Evolutionary conservation across 202 grass and related monocot genomes (phyloP).

Genomic region (Setaria italica): DNA sequence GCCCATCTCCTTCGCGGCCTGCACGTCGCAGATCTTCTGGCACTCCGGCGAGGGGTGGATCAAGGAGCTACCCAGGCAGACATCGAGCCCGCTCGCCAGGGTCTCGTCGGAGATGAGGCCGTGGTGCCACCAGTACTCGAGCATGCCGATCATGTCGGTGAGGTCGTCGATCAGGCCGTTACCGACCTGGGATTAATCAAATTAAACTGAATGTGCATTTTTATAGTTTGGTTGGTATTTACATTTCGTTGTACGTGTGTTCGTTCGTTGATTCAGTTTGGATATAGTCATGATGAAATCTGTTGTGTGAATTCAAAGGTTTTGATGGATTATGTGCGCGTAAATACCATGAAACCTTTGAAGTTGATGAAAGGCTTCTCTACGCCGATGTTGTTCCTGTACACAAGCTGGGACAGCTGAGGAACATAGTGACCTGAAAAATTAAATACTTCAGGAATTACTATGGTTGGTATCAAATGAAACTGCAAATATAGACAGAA

Average conservation of each 20-base stretch:
- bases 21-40: neutral
- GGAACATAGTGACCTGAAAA: constrained; percentile 87
- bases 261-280: constrained; percentile 35
- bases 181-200: neutral
- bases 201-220: neutral
- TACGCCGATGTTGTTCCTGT: constrained; percentile 57
- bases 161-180: constrained; percentile 71
- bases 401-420: constrained; percentile 72
- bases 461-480: neutral
- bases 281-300: neutral
- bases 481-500: neutral
- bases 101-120: constrained; percentile 86
- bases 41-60: neutral
- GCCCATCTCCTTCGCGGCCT: constrained; percentile 40
- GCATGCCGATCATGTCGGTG: constrained; percentile 69
- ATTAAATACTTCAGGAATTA: neutral
- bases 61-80: neutral
- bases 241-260: neutral
- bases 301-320: neutral
- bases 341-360: constrained; percentile 83
- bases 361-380: constrained; percentile 70
- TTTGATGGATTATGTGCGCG: neutral
- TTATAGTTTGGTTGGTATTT: neutral
- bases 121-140: constrained; percentile 98
- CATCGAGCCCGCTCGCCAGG: neutral